Conservation (phyloP, 2,329 filamentous ascomycete species). For the Xylariaceae sp. region DNA sequence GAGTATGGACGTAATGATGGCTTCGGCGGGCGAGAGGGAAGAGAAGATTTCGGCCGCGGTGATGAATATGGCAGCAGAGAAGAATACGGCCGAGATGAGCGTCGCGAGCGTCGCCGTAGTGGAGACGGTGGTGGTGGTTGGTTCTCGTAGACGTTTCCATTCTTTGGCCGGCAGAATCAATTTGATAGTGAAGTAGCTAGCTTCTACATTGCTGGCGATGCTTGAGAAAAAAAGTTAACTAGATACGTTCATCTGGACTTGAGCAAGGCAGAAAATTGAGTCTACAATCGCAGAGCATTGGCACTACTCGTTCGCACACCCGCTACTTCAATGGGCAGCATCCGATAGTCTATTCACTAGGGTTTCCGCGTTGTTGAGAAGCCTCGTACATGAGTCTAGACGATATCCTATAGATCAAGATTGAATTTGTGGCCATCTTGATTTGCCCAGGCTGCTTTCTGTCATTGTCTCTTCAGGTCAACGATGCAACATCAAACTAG, state of each 20-base stretch:
- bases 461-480: too few species aligned
- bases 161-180: not conserved
- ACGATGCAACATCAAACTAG: too few species aligned
- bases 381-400: too few species aligned
- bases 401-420: too few species aligned
- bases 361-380: too few species aligned
- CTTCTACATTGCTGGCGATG: not conserved
- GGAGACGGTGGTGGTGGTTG: slow-evolving; percentile 22
- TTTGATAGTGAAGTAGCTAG: not conserved
- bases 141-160: slow-evolving; percentile 5
- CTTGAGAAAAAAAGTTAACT: not conserved
- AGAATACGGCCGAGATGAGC: slow-evolving; percentile 12
- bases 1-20: slow-evolving; percentile 21
- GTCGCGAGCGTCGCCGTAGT: slow-evolving; percentile 19
- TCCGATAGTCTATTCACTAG: too few species aligned
- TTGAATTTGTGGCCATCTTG: too few species aligned
- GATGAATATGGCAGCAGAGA: slow-evolving; percentile 13
- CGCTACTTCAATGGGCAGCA: too few species aligned
- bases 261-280: too few species aligned
- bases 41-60: slow-evolving; percentile 8
- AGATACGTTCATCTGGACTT: not conserved
- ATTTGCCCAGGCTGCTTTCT: too few species aligned
- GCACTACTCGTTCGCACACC: too few species aligned
- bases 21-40: slow-evolving; percentile 9
- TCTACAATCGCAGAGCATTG: too few species aligned